Conservation (phyloP, 1,139 yeast genomes). For the Yamadazyma blattariae region DNA sequence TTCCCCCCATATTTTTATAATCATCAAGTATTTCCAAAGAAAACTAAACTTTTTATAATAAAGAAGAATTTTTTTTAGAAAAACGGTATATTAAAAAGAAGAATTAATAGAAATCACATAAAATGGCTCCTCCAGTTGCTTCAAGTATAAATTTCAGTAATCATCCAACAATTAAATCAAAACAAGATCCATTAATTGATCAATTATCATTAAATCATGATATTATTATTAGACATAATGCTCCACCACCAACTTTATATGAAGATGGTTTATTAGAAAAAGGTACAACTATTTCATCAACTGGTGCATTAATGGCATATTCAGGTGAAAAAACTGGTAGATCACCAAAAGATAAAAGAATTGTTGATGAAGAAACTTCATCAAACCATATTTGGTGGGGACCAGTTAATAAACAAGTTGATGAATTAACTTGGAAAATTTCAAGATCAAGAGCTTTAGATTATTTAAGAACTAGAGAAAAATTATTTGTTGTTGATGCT, state of each 20-base stretch:
- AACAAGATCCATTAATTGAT: slow-evolving; percentile 43
- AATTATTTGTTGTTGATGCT: slow-evolving; percentile 93
- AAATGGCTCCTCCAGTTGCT: slow-evolving; percentile 49
- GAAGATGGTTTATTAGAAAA: slow-evolving; percentile 92
- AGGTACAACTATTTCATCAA: slow-evolving; percentile 88
- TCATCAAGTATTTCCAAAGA: neutral
- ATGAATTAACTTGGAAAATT: slow-evolving; percentile 92
- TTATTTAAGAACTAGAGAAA: slow-evolving; percentile 92
- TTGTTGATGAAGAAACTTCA: slow-evolving; percentile 91
- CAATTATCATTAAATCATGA: slow-evolving; percentile 47
- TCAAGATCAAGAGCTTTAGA: slow-evolving; percentile 97
- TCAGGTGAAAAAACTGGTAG: slow-evolving; percentile 97
- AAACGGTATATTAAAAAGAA: no score
- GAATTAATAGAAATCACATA: slow-evolving; percentile 5
- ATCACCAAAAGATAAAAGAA: slow-evolving; percentile 97
- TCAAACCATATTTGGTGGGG: slow-evolving; percentile 97
- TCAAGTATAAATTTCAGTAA: slow-evolving; percentile 44
- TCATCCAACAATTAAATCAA: slow-evolving; percentile 42
- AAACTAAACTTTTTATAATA: neutral
- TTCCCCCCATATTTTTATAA: no score
- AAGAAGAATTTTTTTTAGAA: no score
- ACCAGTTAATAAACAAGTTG: slow-evolving; percentile 94
- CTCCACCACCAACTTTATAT: slow-evolving; percentile 89
- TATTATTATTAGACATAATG: slow-evolving; percentile 71
- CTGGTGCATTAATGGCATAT: slow-evolving; percentile 95